Evolutionary conservation across 148 eudicot genomes (phyloP), one percentile per base, ranked within the genome.

Genomic region (Rhododendron henanense): DNA sequence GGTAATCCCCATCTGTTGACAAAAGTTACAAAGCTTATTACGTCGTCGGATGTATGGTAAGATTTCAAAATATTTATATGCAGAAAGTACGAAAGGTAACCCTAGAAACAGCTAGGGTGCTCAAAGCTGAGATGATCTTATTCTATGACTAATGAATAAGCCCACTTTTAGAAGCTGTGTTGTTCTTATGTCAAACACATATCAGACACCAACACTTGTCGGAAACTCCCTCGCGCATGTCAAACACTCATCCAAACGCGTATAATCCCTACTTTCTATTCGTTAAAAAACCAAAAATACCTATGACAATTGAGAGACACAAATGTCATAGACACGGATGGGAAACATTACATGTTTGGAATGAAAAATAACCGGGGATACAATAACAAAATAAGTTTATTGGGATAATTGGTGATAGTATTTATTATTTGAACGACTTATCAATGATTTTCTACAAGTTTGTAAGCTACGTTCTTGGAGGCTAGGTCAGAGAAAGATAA

Each of bases 1-100:
- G 69, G 86, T 91, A 83, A 93, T 93, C 47, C 95, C 95, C 93
- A 93, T 93, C 94, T 93, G 90, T 87, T 71, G 10, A 80, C 80
- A 39, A 2, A 79, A 57, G 11, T 79, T 41, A 48, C 85, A 51
- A 25, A 48, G 7, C 10, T 15, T 73, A 28, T 48, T 51, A 77
- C 11, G 19, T 51, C 5, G 33, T 18, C 21, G 18, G 57, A 57
- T 5, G 39, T 31, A 69, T 67, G 35, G 33, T 67, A 0, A 11
- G 39, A 69, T 41, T 57, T 7, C 33, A 35, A 35, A 21, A 8
- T 10, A 57, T 51, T 10, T 21, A 55, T 4, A 31, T 55, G 44
- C 45, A 48, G 44, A 35, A 55, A 50, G 78, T 84, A 53, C 13
- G 57, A 85, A 16, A 77, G 45, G 4, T 69, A 37, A 85, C 6